Percentiles rank a stretch among this genome's conserved stretches.
phyloP scores from a whole-genome alignment of 2,329 filamentous ascomycete genomes.

The Bipolaris oryzae region DNA sequence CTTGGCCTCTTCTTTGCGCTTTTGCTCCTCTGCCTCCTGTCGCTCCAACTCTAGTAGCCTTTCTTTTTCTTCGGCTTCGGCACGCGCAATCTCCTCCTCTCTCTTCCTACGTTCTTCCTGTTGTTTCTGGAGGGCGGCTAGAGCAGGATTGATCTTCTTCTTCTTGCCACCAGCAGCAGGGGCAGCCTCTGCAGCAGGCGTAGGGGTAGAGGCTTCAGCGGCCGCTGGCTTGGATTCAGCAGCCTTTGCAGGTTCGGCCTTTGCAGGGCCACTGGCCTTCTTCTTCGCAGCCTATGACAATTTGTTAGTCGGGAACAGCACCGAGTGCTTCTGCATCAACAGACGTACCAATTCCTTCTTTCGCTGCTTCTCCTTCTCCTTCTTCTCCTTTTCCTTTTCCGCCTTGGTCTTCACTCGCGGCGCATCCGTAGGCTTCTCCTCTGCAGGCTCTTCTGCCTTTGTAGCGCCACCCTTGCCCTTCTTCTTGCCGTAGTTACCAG shows the following conservation, averaged over 20 bases:
- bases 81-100: slow-evolving; percentile 67
- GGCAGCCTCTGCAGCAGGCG: slow-evolving; percentile 41
- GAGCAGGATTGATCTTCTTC: slow-evolving; percentile 83
- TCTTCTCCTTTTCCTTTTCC: slow-evolving; percentile 97
- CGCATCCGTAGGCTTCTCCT: slow-evolving; percentile 47
- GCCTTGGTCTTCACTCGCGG: slow-evolving; percentile 86
- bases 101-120: slow-evolving; percentile 74
- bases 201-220: slow-evolving; percentile 39
- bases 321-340: neutral
- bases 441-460: slow-evolving; percentile 48
- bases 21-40: slow-evolving; percentile 68
- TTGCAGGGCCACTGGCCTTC: slow-evolving; percentile 61
- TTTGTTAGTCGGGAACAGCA: slow-evolving; percentile 9
- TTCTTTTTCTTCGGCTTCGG: slow-evolving; percentile 67
- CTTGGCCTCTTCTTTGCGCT: slow-evolving; percentile 74
- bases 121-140: slow-evolving; percentile 77
- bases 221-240: slow-evolving; percentile 46
- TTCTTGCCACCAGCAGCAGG: slow-evolving; percentile 68
- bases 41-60: slow-evolving; percentile 70
- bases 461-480: slow-evolving; percentile 66
- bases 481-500: slow-evolving; percentile 67
- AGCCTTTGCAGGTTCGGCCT: slow-evolving; percentile 51
- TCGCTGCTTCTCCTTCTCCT: slow-evolving; percentile 96
- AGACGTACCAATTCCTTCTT: slow-evolving; percentile 90
- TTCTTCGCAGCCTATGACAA: slow-evolving; percentile 57